Conservation (phyloP, 495 filamentous ascomycete species). For the Cryomyces antarcticus region DNA sequence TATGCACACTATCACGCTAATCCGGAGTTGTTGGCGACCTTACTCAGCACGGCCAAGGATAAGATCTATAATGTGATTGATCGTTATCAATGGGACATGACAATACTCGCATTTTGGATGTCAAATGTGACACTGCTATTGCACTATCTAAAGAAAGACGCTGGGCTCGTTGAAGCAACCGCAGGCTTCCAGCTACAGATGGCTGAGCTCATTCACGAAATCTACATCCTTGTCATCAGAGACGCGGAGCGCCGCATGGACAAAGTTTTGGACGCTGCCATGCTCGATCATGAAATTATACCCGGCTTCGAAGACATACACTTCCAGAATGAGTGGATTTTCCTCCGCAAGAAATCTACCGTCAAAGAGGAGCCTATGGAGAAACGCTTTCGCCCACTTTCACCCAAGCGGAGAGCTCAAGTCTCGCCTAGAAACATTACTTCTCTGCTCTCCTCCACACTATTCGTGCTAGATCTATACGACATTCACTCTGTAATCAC, state of each 20-base stretch:
- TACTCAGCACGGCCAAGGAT: slow-evolving; percentile 74
- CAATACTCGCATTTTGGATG: slow-evolving; percentile 94
- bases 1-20: slow-evolving; percentile 96
- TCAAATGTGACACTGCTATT: slow-evolving; percentile 89
- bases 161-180: slow-evolving; percentile 60
- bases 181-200: slow-evolving; percentile 82
- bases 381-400: slow-evolving; percentile 80
- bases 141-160: slow-evolving; percentile 92
- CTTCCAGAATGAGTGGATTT: slow-evolving; percentile 95
- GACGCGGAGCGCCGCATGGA: slow-evolving; percentile 97
- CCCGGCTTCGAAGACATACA: slow-evolving; percentile 89
- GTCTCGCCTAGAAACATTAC: slow-evolving; percentile 86
- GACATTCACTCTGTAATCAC: slow-evolving; percentile 96
- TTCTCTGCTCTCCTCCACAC: slow-evolving; percentile 85
- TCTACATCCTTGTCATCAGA: slow-evolving; percentile 94
- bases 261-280: slow-evolving; percentile 76
- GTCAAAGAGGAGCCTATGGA: slow-evolving; percentile 73
- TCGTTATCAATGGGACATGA: slow-evolving; percentile 96
- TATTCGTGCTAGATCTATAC: slow-evolving; percentile 95
- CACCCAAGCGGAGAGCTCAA: slow-evolving; percentile 83
- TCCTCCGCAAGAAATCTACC: slow-evolving; percentile 79
- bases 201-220: slow-evolving; percentile 91
- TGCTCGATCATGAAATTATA: slow-evolving; percentile 97
- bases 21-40: slow-evolving; percentile 55
- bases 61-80: slow-evolving; percentile 95